Base-by-base conservation (phyloP, 2,329 filamentous ascomycete genomes). In the Teratosphaeria epicoccoides region DNA sequence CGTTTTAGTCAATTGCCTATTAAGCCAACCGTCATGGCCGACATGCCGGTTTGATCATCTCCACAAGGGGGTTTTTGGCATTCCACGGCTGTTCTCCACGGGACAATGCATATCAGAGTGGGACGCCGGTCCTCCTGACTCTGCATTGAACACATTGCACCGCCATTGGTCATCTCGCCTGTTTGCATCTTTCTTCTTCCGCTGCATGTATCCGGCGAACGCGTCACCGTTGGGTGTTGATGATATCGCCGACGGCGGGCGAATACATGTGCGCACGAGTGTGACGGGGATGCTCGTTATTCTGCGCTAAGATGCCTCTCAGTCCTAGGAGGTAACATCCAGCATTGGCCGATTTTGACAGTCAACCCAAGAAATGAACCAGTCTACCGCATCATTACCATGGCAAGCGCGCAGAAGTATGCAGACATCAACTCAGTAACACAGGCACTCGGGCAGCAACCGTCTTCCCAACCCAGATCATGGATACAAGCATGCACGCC, bases 401-500 rank as follows among this genome's bases (percentile, higher is more conserved):
- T 40, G 14, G 6, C n/a, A 17, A 17, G n/a, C n/a, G 33, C 33
- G 1, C 33, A n/a, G n/a, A 40, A 40, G 20, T 14, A 40, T 5
- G 33, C 33, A n/a, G n/a, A 2, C 14, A 20, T 20, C n/a, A 7
- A 40, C 14, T 6, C 14, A 40, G 4, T 17, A 4, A 7, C 5
- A 17, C n/a, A 14, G 33, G 20, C 33, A n/a, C 7, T 49, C 28
- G 48, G 45, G 26, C 28, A 22, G n/a, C 29, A 44, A 40, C 23
- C 47, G 50, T n/a, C 49, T 46, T 3, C 24, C n/a, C 20, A 46
- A 2, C 12, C 44, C 11, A 46, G 20, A 46, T 17, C 33, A 9
- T 40, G 44, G 44, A 46, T 24, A 46, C 24, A 49, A 40, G 40
- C 47, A 22, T 59, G 56, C 55, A 52, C 55, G 22, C 50, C 58